phyloP scores from a whole-genome alignment of 2,329 filamentous ascomycete genomes.

The Hypomyces rosellus region DNA sequence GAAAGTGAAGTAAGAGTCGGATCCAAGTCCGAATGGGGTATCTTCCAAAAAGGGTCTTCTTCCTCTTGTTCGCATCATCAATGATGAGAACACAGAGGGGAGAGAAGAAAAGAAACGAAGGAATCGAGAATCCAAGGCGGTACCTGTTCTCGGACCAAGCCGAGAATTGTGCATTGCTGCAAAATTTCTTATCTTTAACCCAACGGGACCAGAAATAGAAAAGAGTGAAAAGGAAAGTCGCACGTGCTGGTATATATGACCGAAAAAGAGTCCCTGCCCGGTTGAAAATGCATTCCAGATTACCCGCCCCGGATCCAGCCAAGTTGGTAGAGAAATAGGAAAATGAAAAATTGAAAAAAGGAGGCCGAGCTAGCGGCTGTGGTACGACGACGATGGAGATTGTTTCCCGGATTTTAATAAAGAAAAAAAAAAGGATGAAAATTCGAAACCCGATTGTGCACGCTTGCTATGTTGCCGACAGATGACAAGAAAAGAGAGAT shows the following conservation, averaged over 20 bases:
- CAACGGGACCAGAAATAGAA: conserved; percentile 21
- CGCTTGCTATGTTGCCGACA: conserved; percentile 42
- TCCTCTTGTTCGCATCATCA: conserved; percentile 21
- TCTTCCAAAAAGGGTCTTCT: conserved; percentile 32
- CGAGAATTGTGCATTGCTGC: conserved; percentile 58
- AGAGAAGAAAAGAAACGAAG: conserved; percentile 23
- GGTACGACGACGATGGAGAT: conserved; percentile 24
- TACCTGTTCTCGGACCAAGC: conserved; percentile 42
- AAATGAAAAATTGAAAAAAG: conserved; percentile 27
- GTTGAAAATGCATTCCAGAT: conserved; percentile 46
- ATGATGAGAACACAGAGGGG: conserved; percentile 23
- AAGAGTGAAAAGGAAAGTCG: conserved; percentile 26
- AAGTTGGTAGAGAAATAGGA: conserved; percentile 36
- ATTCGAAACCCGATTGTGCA: conserved; percentile 22
- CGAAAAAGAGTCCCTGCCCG: conserved; percentile 36
- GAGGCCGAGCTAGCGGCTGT: conserved; percentile 46
- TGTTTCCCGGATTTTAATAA: conserved; percentile 30
- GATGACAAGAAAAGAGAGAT: conserved; percentile 26
- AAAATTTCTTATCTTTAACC: conserved; percentile 50
- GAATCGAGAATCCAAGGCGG: conserved; percentile 36
- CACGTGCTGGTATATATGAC: conserved; percentile 37
- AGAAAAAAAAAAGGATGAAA: conserved; percentile 29
- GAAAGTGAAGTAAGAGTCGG: conserved; percentile 33
- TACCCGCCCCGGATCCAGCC: conserved; percentile 49
- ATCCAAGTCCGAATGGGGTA: conserved; percentile 15